A percentile compares a stretch with the other conserved stretches of the same genome.
phyloP scores from a whole-genome alignment of 768 basidiomycete genomes.

The Mycena albidolilacea region DNA sequence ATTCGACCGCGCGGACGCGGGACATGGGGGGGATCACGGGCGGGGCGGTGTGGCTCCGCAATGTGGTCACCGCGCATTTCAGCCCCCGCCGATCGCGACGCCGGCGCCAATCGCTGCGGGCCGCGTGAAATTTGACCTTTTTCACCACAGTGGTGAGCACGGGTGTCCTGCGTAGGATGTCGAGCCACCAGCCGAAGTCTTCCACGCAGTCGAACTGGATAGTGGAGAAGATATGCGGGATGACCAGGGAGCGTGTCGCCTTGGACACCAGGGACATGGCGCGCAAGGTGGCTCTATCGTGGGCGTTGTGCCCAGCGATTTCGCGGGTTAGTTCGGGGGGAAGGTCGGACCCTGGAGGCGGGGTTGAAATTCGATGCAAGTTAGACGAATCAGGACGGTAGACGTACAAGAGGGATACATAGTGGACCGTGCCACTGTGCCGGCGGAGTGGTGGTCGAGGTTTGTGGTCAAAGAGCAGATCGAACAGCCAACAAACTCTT shows the following conservation, averaged over 20 bases:
- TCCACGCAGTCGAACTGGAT: slow-evolving; percentile 25
- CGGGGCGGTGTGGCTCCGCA: background rate
- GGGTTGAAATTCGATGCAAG: background rate
- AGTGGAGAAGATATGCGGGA: slow-evolving; percentile 16
- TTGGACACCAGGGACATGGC: slow-evolving; percentile 28
- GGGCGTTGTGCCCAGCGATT: slow-evolving; percentile 28
- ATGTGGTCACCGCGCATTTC: background rate
- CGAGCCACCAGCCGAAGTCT: slow-evolving; percentile 31
- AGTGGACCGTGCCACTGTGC: too few relatives aligned
- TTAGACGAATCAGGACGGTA: background rate
- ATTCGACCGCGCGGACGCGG: background rate
- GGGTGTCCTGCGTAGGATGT: slow-evolving; percentile 27
- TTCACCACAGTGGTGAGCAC: slow-evolving; percentile 8
- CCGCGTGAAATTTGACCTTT: slow-evolving; percentile 19
- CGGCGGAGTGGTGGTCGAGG: too few relatives aligned
- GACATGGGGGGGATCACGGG: background rate
- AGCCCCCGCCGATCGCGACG: background rate
- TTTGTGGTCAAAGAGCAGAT: too few relatives aligned
- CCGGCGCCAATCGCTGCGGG: background rate
- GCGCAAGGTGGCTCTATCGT: slow-evolving; percentile 12
- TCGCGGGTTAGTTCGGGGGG: slow-evolving; percentile 28
- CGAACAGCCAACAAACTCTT: too few relatives aligned
- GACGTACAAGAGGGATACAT: background rate
- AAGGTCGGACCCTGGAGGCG: slow-evolving; percentile 21
- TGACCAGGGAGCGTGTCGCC: slow-evolving; percentile 13